Evolutionary conservation across 2,329 filamentous ascomycete genomes (phyloP).

Genomic region (Madurella mycetomatis): DNA sequence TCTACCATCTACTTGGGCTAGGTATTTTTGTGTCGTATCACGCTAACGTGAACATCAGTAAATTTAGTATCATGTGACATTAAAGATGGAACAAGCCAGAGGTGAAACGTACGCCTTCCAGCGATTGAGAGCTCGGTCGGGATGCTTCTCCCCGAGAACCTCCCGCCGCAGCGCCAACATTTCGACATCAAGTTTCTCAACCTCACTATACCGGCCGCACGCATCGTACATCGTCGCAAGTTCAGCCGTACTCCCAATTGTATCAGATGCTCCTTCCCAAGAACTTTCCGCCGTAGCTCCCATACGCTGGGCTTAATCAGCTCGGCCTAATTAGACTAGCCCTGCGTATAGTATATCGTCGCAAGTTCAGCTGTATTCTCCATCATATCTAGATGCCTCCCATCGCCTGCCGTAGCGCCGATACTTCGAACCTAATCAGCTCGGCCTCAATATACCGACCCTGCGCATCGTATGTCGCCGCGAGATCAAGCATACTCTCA

Average conservation of each 20-base stretch:
- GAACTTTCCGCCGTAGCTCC: slow-evolving; percentile 6
- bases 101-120: too few relatives aligned
- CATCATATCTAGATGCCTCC: slow-evolving; percentile 1
- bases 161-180: slow-evolving; percentile 14
- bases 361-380: not conserved
- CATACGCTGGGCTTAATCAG: slow-evolving; percentile 10
- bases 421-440: slow-evolving; percentile 4
- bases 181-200: slow-evolving; percentile 9
- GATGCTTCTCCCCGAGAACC: slow-evolving; percentile 17
- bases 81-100: too few relatives aligned
- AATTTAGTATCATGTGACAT: too few relatives aligned
- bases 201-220: slow-evolving; percentile 22
- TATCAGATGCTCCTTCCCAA: slow-evolving; percentile 22
- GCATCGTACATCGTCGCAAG: slow-evolving; percentile 23
- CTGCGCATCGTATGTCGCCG: slow-evolving; percentile 18
- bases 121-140: too few relatives aligned
- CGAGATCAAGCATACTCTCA: not conserved
- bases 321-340: slow-evolving; percentile 21
- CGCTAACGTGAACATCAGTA: too few relatives aligned
- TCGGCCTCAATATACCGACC: slow-evolving; percentile 21
- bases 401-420: slow-evolving; percentile 10
- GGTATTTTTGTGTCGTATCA: too few relatives aligned
- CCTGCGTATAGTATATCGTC: slow-evolving; percentile 19
- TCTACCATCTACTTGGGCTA: too few relatives aligned
- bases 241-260: slow-evolving; percentile 22